These are phyloP conservation scores for Trichophyton schoenleinii DNA, from an alignment of 2,329 filamentous ascomycete genomes.

Conservation along the genomic window DNA sequence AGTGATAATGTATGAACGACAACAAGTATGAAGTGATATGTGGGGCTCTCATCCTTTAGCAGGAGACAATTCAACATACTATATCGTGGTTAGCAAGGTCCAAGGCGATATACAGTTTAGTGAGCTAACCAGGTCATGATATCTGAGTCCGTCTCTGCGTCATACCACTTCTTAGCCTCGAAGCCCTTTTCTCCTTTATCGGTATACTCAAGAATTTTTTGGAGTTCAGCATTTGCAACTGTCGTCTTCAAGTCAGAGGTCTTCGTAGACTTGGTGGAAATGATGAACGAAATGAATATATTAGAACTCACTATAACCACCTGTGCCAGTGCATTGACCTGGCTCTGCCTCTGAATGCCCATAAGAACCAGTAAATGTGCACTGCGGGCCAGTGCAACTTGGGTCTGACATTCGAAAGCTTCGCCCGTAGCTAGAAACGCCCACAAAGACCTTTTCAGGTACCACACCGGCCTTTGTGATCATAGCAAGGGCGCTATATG, in stretches of 20 bases:
- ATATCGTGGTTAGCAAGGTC: not conserved
- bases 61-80: not conserved
- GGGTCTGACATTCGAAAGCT: constrained; percentile 24
- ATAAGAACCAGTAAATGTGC: constrained; percentile 16
- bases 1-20: not conserved
- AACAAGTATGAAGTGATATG: not conserved
- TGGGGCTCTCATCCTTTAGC: not conserved
- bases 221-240: not conserved
- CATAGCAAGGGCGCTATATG: constrained; percentile 19
- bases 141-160: constrained; percentile 8
- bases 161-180: not conserved
- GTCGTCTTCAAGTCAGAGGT: too few relatives aligned
- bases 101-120: not conserved
- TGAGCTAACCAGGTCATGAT: constrained; percentile 19
- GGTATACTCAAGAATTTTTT: too few relatives aligned
- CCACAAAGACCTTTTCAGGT: constrained; percentile 23
- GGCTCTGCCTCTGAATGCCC: constrained; percentile 17
- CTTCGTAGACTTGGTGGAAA: not conserved
- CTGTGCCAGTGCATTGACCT: constrained; percentile 18
- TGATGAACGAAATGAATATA: not conserved
- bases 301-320: not conserved
- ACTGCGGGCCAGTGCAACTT: constrained; percentile 18
- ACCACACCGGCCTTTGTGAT: constrained; percentile 29
- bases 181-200: not conserved
- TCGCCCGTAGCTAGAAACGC: constrained; percentile 27